phyloP scores from a whole-genome alignment of 1,139 yeast genomes.

The Sugiyamaella paludigena region DNA sequence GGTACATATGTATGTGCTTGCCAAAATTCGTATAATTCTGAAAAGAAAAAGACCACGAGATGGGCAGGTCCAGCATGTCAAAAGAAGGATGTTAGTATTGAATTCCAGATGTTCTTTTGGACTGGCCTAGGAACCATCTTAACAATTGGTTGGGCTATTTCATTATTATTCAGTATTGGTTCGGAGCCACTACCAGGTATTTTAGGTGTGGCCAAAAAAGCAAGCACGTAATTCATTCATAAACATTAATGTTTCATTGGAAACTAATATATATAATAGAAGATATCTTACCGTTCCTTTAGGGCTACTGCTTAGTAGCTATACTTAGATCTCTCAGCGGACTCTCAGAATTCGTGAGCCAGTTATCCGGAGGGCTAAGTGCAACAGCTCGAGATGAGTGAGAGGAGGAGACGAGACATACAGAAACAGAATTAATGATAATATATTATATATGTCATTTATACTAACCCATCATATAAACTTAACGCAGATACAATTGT shows the following conservation, averaged over 20 bases:
- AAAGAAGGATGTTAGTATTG: slow-evolving; percentile 62
- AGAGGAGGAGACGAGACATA: no score
- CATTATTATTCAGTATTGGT: slow-evolving; percentile 54
- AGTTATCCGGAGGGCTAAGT: no score
- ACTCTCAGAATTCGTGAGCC: no score
- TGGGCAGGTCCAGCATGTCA: slow-evolving; percentile 71
- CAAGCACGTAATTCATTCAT: no score
- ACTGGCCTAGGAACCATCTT: slow-evolving; percentile 50
- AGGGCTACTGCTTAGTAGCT: no score
- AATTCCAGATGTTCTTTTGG: slow-evolving; percentile 69
- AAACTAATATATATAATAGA: no score
- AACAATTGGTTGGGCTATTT: slow-evolving; percentile 52
- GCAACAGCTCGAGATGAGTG: no score
- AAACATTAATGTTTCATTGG: no score
- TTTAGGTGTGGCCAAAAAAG: slow-evolving; percentile 55
- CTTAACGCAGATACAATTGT: slow-evolving; percentile 76
- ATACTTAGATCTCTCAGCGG: no score
- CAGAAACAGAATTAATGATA: no score
- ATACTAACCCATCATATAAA: slow-evolving; percentile 53
- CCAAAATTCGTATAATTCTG: slow-evolving; percentile 48
- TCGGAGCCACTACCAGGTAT: slow-evolving; percentile 66
- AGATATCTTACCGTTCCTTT: no score
- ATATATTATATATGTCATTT: no score
- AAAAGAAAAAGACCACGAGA: slow-evolving; percentile 49
- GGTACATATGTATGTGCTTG: slow-evolving; percentile 56